Base-by-base conservation (phyloP, 139 green algal species). In the Penium margaritaceum region DNA sequence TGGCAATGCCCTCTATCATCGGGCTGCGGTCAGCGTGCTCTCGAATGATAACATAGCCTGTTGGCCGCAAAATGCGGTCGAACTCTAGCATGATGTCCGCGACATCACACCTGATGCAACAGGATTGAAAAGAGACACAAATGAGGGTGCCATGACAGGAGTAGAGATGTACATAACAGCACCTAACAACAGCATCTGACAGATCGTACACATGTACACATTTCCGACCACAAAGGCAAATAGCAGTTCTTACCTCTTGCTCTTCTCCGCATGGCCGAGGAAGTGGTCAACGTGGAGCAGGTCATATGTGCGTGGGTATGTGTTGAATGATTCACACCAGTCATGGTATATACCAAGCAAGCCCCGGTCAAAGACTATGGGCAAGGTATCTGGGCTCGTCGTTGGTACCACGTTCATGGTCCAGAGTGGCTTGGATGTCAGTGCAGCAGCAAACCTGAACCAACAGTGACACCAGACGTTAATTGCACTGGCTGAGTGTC, bases 271-370 rank as follows among this genome's bases (percentile, higher is more conserved):
- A n/a, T 43, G 35, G 35, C 57, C 75, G 9, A 76, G 55, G 36
- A 76, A 3, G 46, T 76, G 36, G 27, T 37, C 60, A 75, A 53
- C 68, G 19, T 76, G 68, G 7, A 76, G 53, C 7, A 76, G 46
- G 33, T 76, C 68, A 12, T 76, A 76, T 3, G 68, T 72, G 12
- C 68, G 68, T 12, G 68, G 68, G 36, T 65, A 69, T n/a, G 68
- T 73, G 33, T 69, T 76, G 68, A 76, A 76, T 24, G 68, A 29
- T 34, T 76, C 68, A 9, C 55, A 73, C 68, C 68, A 76, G 60
- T 76, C 68, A 32, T 76, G 68, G 33, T 73, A 70, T 5, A 70
- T 32, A 7, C 68, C 68, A 67, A 76, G 9, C 4, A 76, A 32
- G 32, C 68, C 68, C 30, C 68, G 55, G 5, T 76, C 68, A n/a